Base-by-base conservation (phyloP, 2,329 filamentous ascomycete species). In the Endothia cerciana region DNA sequence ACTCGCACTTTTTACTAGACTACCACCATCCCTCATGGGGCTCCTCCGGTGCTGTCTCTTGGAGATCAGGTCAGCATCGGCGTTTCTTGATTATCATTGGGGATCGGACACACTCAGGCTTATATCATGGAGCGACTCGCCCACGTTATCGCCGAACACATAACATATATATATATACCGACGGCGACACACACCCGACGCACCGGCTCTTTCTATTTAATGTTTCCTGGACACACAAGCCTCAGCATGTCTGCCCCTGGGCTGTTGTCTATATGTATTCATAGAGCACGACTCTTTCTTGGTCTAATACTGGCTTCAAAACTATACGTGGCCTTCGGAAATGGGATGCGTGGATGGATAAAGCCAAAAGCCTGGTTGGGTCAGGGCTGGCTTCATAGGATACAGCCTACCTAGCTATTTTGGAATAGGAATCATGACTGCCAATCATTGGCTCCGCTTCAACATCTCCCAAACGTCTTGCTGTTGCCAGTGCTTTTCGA, bases 351-450 rank as follows among this genome's bases (percentile, higher is more conserved):
- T 3, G 59, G 55, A 17, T 38, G 45, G 59, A 30, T 4, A 56
- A 33, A 62, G 51, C 59, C 28, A 4, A 38, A 15, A 13, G 47
- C 11, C 25, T 30, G 22, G 43, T 53, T 51, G 19, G 60, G 28
- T 45, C 40, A 30, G 47, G 45, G 17, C 41, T 40, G 63, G 53
- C 45, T 63, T 13, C 25, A 57, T 62, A 55, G 63, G 60, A 62
- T 67, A 56, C 28, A 55, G 58, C 53, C 28, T 33, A 10, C 8
- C 30, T 55, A 33, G 36, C 41, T 56, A 40, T 62, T 47, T 62
- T 67, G 62, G 62, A 67, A 55, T 66, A 30, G 56, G 25, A 55
- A 65, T 15, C 45, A 62, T 51, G 43, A 60, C 53, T 55, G 64
- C 58, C 60, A 30, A 45, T 33, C 22, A 56, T 45, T 47, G 64